A percentile compares a stretch with the other conserved stretches of the same genome.
phyloP scores from a whole-genome alignment of 1,284 basidiomycete species.

The Prillingera fragicola region DNA sequence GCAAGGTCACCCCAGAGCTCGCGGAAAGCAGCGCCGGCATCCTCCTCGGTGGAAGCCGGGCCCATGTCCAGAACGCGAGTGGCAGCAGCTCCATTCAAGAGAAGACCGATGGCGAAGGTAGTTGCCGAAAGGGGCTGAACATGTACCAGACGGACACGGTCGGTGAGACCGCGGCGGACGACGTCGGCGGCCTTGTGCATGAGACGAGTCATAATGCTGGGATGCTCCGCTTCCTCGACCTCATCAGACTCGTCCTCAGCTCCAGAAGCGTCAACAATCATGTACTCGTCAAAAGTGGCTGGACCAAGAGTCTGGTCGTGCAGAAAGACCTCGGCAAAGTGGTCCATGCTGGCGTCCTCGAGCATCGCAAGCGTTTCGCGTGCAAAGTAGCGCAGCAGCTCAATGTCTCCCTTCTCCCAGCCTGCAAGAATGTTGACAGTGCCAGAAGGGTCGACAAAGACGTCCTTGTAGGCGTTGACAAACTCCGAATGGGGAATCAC shows the following conservation, averaged over 20 bases:
- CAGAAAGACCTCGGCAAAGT: constrained; percentile 47
- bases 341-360: constrained; percentile 52
- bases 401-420: constrained; percentile 56
- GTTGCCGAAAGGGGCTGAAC: constrained; percentile 48
- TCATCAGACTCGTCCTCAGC: constrained; percentile 2
- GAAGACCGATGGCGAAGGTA: constrained; percentile 60
- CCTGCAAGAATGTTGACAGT: constrained; percentile 73
- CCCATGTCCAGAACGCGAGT: constrained; percentile 83
- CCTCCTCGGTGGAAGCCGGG: constrained; percentile 58
- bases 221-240: constrained; percentile 51
- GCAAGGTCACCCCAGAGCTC: constrained; percentile 88
- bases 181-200: constrained; percentile 55
- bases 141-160: constrained; percentile 60
- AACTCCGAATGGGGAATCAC: constrained; percentile 44
- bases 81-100: constrained; percentile 65
- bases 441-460: constrained; percentile 77
- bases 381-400: constrained; percentile 65
- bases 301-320: constrained; percentile 44
- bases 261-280: constrained; percentile 61
- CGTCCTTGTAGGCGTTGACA: constrained; percentile 38
- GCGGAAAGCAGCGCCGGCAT: constrained; percentile 59
- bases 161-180: constrained; percentile 63
- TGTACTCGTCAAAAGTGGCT: constrained; percentile 69
- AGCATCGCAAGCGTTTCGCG: constrained; percentile 57
- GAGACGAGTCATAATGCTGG: constrained; percentile 57